phyloP scores from a whole-genome alignment of 1,284 basidiomycete species.

The Cryptococcus sp. region DNA sequence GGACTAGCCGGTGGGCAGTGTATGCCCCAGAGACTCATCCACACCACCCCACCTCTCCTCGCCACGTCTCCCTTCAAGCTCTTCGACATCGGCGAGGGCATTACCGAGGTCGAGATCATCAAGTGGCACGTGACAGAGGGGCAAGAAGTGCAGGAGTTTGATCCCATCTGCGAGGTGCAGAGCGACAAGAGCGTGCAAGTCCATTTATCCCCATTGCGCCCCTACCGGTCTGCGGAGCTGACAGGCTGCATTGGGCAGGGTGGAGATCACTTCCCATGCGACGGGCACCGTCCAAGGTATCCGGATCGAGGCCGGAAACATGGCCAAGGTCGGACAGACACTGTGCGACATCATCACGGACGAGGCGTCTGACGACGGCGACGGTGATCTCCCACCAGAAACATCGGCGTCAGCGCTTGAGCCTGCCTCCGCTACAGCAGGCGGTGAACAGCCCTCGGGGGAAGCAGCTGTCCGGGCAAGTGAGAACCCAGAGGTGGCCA shows the following conservation, averaged over 20 bases:
- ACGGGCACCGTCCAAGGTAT: constrained; percentile 72
- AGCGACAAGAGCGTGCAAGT: constrained; percentile 68
- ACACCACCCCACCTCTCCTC: not conserved
- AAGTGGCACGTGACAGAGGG: constrained; percentile 73
- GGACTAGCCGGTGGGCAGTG: not conserved
- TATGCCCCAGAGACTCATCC: not conserved
- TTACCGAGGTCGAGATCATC: constrained; percentile 82
- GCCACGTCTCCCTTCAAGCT: constrained; percentile 63
- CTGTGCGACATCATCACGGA: constrained; percentile 80
- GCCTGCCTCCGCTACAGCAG: no score
- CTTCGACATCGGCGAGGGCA: constrained; percentile 90
- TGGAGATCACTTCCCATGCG: constrained; percentile 87
- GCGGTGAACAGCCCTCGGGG: not conserved
- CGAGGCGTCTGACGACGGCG: constrained; percentile 39
- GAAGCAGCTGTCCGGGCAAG: not conserved
- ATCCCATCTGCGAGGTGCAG: constrained; percentile 87
- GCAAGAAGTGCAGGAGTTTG: constrained; percentile 69
- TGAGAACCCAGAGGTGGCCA: constrained; percentile 11
- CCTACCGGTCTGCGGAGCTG: not conserved
- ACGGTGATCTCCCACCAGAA: not conserved
- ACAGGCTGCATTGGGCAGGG: constrained; percentile 55
- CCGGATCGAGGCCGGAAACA: constrained; percentile 73
- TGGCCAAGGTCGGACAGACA: constrained; percentile 79
- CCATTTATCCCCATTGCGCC: not conserved
- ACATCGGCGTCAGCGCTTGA: not conserved